phyloP scores from a whole-genome alignment of 2,329 filamentous ascomycete species.

The Fusarium zealandicum region DNA sequence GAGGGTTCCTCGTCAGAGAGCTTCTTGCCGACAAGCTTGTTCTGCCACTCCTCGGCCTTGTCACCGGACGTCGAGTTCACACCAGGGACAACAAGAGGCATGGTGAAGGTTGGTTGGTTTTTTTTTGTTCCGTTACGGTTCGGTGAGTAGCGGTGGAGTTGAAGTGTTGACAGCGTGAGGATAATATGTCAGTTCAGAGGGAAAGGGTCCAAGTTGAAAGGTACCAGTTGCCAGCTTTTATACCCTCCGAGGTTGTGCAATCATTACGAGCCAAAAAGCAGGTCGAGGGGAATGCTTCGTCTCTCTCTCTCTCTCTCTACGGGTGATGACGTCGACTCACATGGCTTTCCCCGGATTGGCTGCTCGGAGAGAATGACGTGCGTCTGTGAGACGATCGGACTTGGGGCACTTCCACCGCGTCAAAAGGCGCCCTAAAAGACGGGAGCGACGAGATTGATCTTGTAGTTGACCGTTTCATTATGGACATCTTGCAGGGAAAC shows the following conservation, averaged over 20 bases:
- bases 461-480: no score
- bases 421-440: neutral
- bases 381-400: conserved; percentile 11
- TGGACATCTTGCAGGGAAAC: no score
- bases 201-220: neutral
- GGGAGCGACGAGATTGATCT: neutral
- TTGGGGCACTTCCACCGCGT: conserved; percentile 3
- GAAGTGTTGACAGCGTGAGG: neutral
- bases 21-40: conserved; percentile 70
- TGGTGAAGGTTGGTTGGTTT: conserved; percentile 43
- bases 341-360: conserved; percentile 34
- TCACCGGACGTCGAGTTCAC: conserved; percentile 56
- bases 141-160: neutral
- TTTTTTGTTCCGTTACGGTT: neutral
- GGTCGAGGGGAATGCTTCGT: conserved; percentile 7
- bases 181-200: neutral
- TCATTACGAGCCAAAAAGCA: conserved; percentile 14
- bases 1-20: conserved; percentile 56
- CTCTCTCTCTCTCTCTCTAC: conserved; percentile 13
- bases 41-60: conserved; percentile 65
- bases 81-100: conserved; percentile 72
- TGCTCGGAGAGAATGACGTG: conserved; percentile 29
- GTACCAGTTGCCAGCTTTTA: conserved; percentile 14
- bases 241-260: conserved; percentile 12
- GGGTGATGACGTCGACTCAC: conserved; percentile 42